Percentiles rank a stretch among this genome's conserved stretches.
Conservation (phyloP, 352 stramenopile genomes). For the Hyaloperonospora arabidopsidis region DNA sequence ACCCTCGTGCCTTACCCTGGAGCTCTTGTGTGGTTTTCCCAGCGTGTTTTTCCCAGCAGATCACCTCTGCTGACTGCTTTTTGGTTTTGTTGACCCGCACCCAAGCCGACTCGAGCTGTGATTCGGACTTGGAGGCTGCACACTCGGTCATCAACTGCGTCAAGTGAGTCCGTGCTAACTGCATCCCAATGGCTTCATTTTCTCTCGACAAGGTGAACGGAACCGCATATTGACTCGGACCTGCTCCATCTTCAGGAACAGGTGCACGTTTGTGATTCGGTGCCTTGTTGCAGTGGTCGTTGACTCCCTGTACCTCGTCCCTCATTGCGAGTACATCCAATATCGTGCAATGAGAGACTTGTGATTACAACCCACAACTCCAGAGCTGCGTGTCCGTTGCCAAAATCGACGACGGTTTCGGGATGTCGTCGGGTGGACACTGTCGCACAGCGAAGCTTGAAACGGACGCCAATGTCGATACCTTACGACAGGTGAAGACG, state of each 20-base stretch:
- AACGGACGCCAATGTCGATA: slow-evolving; percentile 2
- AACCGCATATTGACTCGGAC: slow-evolving; percentile 41
- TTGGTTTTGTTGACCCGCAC: slow-evolving; percentile 28
- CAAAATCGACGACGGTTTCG: slow-evolving; percentile 23
- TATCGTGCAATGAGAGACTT: slow-evolving; percentile 20
- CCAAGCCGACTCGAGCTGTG: slow-evolving; percentile 16
- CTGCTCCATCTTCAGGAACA: slow-evolving; percentile 1
- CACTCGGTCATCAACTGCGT: slow-evolving; percentile 31
- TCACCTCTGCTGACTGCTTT: slow-evolving; percentile 31
- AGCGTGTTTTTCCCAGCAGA: slow-evolving; percentile 49
- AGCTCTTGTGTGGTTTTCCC: slow-evolving; percentile 4
- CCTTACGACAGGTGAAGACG: too few species aligned
- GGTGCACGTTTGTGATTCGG: background rate
- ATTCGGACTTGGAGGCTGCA: slow-evolving; percentile 6
- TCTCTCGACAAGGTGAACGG: slow-evolving; percentile 44
- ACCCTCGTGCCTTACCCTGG: slow-evolving; percentile 17
- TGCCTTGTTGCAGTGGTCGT: slow-evolving; percentile 9
- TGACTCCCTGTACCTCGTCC: slow-evolving; percentile 11
- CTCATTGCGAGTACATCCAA: slow-evolving; percentile 11
- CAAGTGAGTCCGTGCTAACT: slow-evolving; percentile 23
- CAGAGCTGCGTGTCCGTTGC: slow-evolving; percentile 24
- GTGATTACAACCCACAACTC: slow-evolving; percentile 1
- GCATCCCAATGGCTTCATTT: slow-evolving; percentile 28
- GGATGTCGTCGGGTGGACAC: background rate
- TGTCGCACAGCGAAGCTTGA: slow-evolving; percentile 1